Conservation (phyloP, 441 rosid genomes). For the Aquilaria agallochum region DNA sequence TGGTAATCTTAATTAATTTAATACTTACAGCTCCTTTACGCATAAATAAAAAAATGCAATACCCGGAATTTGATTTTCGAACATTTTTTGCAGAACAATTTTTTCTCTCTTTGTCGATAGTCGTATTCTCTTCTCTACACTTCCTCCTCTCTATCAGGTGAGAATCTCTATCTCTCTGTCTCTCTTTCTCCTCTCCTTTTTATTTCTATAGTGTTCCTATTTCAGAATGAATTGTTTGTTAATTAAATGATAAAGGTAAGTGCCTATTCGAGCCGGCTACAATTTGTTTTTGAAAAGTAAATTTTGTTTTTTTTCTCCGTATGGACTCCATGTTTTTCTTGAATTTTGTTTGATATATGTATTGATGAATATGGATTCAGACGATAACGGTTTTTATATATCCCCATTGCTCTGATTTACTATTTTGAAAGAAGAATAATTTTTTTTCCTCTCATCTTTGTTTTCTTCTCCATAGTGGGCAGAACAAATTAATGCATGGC, state of each 20-base stretch:
- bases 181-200: no score
- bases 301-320: neutral
- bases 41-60: conserved; percentile 10
- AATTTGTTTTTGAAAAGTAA: neutral
- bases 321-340: neutral
- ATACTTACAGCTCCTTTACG: neutral
- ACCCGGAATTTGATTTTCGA: conserved; percentile 17
- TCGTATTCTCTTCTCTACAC: conserved; percentile 8
- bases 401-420: no score
- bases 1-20: no score
- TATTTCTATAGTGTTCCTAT: conserved; percentile 1
- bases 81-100: conserved; percentile 9
- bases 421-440: no score
- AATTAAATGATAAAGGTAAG: no score
- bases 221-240: no score
- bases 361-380: no score
- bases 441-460: no score
- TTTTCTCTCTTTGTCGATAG: conserved; percentile 4
- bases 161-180: neutral
- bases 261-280: neutral
- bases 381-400: no score
- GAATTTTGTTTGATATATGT: no score
- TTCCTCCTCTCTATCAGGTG: conserved; percentile 27
- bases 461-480: no score
- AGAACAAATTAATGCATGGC: no score